Conservation (phyloP, 345 rosid species). For the Dovyalis caffra region DNA sequence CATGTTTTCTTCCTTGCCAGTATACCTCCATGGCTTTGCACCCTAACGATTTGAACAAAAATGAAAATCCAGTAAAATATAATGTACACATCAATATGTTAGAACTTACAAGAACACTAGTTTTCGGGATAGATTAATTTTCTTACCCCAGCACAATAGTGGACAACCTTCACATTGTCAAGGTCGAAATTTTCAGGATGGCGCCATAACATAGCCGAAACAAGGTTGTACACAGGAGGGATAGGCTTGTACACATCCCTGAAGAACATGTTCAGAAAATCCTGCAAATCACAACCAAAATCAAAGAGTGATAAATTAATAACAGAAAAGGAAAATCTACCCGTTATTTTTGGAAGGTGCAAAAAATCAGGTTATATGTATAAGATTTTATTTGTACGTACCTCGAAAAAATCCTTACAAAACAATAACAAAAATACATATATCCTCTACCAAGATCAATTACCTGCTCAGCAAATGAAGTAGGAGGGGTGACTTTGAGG, state of each 20-base stretch:
- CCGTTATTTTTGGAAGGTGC: not conserved
- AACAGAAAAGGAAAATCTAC: not conserved
- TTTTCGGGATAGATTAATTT: not conserved
- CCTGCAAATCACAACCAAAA: slow-evolving; percentile 33
- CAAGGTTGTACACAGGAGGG: slow-evolving; percentile 61
- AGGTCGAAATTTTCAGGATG: slow-evolving; percentile 79
- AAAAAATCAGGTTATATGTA: not conserved
- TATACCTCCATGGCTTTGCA: slow-evolving; percentile 90
- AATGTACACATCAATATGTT: not conserved
- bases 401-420: not conserved
- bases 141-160: slow-evolving; percentile 86
- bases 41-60: slow-evolving; percentile 36
- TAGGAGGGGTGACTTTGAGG: slow-evolving; percentile 52
- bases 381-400: not conserved
- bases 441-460: not conserved
- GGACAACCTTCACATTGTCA: slow-evolving; percentile 65
- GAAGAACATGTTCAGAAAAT: slow-evolving; percentile 80
- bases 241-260: slow-evolving; percentile 67
- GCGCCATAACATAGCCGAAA: slow-evolving; percentile 90
- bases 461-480: slow-evolving; percentile 82
- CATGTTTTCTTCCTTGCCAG: slow-evolving; percentile 79
- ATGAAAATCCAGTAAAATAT: not conserved
- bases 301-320: not conserved
- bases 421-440: not conserved
- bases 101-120: not conserved